Conservation (phyloP, 164 flowering plant species). For the Dillenia suffruticosa region DNA sequence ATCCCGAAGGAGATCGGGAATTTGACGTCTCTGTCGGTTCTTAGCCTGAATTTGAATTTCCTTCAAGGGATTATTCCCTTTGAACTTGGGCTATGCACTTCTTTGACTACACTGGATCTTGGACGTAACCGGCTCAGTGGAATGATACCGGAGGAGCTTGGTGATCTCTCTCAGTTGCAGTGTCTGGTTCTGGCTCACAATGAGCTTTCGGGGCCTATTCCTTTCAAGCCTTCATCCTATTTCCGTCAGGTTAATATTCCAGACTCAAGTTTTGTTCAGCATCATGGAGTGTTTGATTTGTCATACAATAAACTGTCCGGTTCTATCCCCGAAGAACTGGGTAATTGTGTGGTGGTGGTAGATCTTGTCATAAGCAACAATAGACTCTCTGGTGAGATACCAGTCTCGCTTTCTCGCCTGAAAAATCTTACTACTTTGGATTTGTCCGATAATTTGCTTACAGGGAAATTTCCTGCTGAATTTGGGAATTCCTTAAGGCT, state of each 20-base stretch:
- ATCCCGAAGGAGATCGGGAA: conserved; percentile 65
- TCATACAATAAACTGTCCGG: conserved; percentile 64
- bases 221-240: conserved; percentile 39
- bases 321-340: conserved; percentile 63
- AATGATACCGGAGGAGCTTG: conserved; percentile 19
- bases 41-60: conserved; percentile 52
- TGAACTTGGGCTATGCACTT: conserved; percentile 44
- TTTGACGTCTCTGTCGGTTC: conserved; percentile 46
- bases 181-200: conserved; percentile 75
- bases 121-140: conserved; percentile 46
- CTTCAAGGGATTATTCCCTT: conserved; percentile 52
- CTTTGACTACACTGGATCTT: conserved; percentile 59
- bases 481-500: conserved; percentile 40
- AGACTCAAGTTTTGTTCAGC: conserved; percentile 63
- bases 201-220: conserved; percentile 54
- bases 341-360: conserved; percentile 49
- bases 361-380: conserved; percentile 58
- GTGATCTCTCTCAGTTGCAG: conserved; percentile 45
- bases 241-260: conserved; percentile 56
- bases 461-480: conserved; percentile 49
- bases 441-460: conserved; percentile 50
- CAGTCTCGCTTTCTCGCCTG: conserved; percentile 45
- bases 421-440: conserved; percentile 60
- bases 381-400: conserved; percentile 60
- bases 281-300: conserved; percentile 68